Evolutionary conservation across 768 basidiomycete species (phyloP).

Genomic region (Leucosporidium scottii): DNA sequence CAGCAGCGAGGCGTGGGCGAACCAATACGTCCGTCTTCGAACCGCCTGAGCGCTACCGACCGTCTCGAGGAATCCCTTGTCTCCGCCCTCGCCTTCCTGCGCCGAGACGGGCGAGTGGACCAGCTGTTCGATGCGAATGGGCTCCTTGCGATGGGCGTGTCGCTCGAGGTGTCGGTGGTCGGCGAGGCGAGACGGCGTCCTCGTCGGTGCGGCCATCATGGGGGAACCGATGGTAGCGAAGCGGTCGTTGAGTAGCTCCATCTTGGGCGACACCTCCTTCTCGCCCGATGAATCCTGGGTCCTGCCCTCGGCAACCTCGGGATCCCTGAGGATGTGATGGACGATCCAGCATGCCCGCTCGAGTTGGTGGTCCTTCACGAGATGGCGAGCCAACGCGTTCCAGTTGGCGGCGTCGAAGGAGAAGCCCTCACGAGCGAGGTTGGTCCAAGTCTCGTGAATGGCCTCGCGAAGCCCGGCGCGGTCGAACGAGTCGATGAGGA

Average conservation of each 20-base stretch:
- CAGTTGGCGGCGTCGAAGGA: slow-evolving; percentile 82
- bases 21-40: slow-evolving; percentile 1
- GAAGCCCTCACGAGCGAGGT: slow-evolving; percentile 58
- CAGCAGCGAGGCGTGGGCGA: slow-evolving; percentile 16
- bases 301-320: slow-evolving; percentile 4
- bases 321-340: slow-evolving; percentile 63
- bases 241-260: too few relatives aligned
- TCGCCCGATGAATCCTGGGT: neutral
- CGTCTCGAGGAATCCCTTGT: too few relatives aligned
- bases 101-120: neutral
- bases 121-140: neutral
- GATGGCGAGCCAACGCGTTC: slow-evolving; percentile 74
- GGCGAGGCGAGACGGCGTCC: slow-evolving; percentile 1
- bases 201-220: neutral
- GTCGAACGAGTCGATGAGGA: slow-evolving; percentile 65
- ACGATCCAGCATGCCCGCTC: slow-evolving; percentile 75
- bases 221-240: neutral
- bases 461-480: slow-evolving; percentile 59
- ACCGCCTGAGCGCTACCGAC: neutral
- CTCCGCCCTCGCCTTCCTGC: neutral
- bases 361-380: slow-evolving; percentile 61
- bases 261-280: neutral
- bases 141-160: neutral
- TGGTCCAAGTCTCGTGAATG: slow-evolving; percentile 56
- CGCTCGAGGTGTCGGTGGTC: neutral